phyloP scores from a whole-genome alignment of 768 basidiomycete species.

The Suillus bovinus region DNA sequence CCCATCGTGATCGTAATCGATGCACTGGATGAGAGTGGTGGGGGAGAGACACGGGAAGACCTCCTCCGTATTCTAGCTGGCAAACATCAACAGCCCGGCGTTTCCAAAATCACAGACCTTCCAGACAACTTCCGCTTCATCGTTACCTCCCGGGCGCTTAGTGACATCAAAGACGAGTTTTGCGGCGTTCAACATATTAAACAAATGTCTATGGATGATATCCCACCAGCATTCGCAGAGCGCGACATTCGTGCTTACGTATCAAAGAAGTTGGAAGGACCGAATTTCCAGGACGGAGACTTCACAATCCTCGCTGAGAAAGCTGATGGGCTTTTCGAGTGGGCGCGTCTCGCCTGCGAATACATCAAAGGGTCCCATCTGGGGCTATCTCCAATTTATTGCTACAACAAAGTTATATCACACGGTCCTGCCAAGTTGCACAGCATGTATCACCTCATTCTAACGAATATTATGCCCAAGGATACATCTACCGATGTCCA shows the following conservation, averaged over 20 bases:
- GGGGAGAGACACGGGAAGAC: neutral
- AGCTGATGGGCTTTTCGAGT: constrained; percentile 10
- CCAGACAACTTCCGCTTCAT: constrained; percentile 11
- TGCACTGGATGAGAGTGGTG: constrained; percentile 21
- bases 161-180: constrained; percentile 3
- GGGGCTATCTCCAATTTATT: neutral
- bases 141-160: constrained; percentile 9
- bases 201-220: constrained; percentile 1
- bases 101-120: neutral
- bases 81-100: neutral
- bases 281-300: neutral
- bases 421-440: neutral
- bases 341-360: constrained; percentile 11
- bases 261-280: neutral
- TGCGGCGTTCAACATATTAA: neutral
- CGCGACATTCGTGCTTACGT: constrained; percentile 5
- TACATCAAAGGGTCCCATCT: neutral
- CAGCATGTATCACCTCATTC: constrained; percentile 8
- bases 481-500: neutral
- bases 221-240: neutral
- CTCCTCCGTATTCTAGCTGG: neutral
- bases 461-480: constrained; percentile 1
- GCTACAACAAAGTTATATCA: neutral
- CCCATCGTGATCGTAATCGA: constrained; percentile 30
- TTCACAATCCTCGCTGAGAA: neutral